Conservation (phyloP, 768 basidiomycete species). For the Pulveroboletus ravenelii region DNA sequence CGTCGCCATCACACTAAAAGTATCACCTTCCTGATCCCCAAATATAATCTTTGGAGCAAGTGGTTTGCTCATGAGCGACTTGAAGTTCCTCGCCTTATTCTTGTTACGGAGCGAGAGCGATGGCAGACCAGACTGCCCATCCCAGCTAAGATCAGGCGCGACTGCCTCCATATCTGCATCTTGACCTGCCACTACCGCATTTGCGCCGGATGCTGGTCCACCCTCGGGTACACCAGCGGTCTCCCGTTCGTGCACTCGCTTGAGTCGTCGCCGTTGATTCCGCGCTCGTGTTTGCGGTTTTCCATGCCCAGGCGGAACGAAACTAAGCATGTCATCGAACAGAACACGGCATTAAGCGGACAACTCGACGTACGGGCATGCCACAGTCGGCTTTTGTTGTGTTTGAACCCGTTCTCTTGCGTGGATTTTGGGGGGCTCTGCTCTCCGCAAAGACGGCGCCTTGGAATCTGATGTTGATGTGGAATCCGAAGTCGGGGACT, state of each 20-base stretch:
- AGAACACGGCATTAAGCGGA: background rate
- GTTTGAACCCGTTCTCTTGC: conserved; percentile 4
- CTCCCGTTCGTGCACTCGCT: conserved; percentile 33
- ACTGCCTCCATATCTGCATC: background rate
- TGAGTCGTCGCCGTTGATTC: conserved; percentile 53
- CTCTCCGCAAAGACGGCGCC: background rate
- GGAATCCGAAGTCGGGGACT: conserved; percentile 18
- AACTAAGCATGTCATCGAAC: background rate
- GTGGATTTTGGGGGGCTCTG: conserved; percentile 13
- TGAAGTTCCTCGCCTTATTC: conserved; percentile 71
- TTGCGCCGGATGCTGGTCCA: conserved; percentile 36
- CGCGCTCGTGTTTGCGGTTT: conserved; percentile 53
- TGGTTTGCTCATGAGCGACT: conserved; percentile 41
- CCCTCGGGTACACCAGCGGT: conserved; percentile 12
- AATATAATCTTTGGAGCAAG: conserved; percentile 55
- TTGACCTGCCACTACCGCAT: conserved; percentile 29
- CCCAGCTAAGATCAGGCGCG: conserved; percentile 16
- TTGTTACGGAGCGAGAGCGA: conserved; percentile 58
- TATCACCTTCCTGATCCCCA: conserved; percentile 15
- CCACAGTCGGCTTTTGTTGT: background rate
- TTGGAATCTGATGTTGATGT: conserved; percentile 14
- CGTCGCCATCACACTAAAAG: background rate
- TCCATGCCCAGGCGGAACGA: conserved; percentile 56
- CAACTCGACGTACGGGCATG: conserved; percentile 3
- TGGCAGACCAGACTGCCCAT: conserved; percentile 27